Evolutionary conservation across 345 rosid genomes (phyloP).

Genomic region (Barbarea vulgaris): DNA sequence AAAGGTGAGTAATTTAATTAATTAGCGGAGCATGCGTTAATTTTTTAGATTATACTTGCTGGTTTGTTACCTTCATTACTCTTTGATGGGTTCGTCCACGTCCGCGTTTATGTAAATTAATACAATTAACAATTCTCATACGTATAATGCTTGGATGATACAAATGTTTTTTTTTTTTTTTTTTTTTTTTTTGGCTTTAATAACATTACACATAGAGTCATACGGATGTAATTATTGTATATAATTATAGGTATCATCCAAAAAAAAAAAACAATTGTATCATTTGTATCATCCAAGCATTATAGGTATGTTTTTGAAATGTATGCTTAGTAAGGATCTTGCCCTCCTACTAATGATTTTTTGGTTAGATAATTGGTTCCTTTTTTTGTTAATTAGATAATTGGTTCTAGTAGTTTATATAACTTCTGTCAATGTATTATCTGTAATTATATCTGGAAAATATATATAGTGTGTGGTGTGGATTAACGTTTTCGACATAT

Average conservation of each 20-base stretch:
- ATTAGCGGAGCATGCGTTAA: conserved; percentile 20
- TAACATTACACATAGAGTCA: neutral
- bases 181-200: neutral
- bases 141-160: neutral
- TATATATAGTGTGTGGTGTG: neutral
- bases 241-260: neutral
- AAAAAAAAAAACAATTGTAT: no score
- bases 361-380: neutral
- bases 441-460: neutral
- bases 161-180: no score
- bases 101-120: neutral
- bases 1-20: conserved; percentile 9
- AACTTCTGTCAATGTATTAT: no score
- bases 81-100: conserved; percentile 2
- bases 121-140: neutral
- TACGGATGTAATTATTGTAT: no score
- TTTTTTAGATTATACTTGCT: neutral
- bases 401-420: no score
- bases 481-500: neutral
- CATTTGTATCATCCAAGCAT: no score
- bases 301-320: neutral
- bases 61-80: neutral
- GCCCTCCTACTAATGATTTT: neutral
- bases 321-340: neutral
- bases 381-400: no score